Evolutionary conservation across 2,329 filamentous ascomycete species (phyloP).

Genomic region (Lachnellula suecica): DNA sequence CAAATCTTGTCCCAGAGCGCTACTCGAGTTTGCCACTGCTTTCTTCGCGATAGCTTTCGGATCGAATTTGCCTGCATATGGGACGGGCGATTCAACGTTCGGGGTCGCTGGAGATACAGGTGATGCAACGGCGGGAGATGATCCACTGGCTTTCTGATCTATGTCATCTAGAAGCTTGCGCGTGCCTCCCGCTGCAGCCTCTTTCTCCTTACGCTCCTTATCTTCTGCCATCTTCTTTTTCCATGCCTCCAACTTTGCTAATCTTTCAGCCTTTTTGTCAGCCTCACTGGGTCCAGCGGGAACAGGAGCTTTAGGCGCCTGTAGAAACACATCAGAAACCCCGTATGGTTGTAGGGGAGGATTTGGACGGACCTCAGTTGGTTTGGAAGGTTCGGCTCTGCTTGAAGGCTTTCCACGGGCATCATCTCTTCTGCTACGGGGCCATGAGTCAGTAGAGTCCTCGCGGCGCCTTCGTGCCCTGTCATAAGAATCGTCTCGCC

Average conservation of each 20-base stretch:
- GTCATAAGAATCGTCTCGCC: conserved; percentile 74
- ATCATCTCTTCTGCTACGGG: conserved; percentile 65
- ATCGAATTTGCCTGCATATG: conserved; percentile 79
- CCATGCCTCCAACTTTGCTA: conserved; percentile 85
- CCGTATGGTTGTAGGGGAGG: neutral
- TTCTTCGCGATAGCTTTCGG: conserved; percentile 85
- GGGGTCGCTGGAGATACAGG: conserved; percentile 51
- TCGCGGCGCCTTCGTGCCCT: conserved; percentile 63
- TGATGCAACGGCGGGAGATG: conserved; percentile 41
- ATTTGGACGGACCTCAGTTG: conserved; percentile 54
- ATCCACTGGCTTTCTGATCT: conserved; percentile 63
- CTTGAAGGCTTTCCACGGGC: conserved; percentile 53
- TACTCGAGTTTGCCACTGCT: conserved; percentile 57
- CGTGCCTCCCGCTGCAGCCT: conserved; percentile 63
- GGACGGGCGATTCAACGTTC: conserved; percentile 51
- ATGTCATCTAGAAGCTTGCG: conserved; percentile 70
- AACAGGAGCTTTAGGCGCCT: conserved; percentile 55
- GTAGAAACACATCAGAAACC: conserved; percentile 21
- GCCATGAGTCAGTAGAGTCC: conserved; percentile 68
- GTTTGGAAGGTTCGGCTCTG: conserved; percentile 48
- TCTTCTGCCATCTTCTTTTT: conserved; percentile 82
- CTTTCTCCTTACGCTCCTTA: conserved; percentile 70
- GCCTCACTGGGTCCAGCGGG: conserved; percentile 60
- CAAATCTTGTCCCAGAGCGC: conserved; percentile 55
- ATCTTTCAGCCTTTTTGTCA: conserved; percentile 76